These are phyloP conservation scores for Ciborinia camelliae DNA, from an alignment of 2,329 filamentous ascomycete species.

Conservation along the genomic window DNA sequence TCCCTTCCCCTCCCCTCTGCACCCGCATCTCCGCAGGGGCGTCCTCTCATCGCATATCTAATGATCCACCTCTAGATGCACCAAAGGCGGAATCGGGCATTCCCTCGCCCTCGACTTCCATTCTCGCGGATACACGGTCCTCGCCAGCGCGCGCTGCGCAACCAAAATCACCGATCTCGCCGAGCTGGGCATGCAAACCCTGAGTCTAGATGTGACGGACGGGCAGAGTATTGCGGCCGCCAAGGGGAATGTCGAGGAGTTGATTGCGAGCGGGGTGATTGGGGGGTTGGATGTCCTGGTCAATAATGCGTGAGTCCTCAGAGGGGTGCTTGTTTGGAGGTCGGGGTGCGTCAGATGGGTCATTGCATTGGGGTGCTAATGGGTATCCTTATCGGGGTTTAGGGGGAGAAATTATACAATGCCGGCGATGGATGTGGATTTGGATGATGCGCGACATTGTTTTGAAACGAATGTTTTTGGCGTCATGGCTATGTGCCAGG, in stretches of 20 bases:
- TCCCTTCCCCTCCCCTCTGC: background rate
- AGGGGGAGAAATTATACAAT: slow-evolving; percentile 31
- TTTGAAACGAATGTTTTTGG: slow-evolving; percentile 44
- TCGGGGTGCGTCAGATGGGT: too few species aligned
- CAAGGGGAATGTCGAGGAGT: slow-evolving; percentile 29
- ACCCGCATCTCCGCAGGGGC: background rate
- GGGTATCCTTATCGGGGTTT: background rate
- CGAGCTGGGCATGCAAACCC: slow-evolving; percentile 38
- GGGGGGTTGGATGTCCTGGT: slow-evolving; percentile 81
- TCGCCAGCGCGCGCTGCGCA: slow-evolving; percentile 42
- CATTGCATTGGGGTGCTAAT: slow-evolving; percentile 2
- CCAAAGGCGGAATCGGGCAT: slow-evolving; percentile 41
- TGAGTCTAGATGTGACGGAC: slow-evolving; percentile 44
- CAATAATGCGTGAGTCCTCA: slow-evolving; percentile 77
- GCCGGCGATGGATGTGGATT: slow-evolving; percentile 36
- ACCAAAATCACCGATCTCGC: slow-evolving; percentile 36
- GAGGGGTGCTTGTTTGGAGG: background rate
- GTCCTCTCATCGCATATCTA: background rate
- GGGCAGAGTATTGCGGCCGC: slow-evolving; percentile 27
- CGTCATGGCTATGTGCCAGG: slow-evolving; percentile 45
- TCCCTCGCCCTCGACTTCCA: slow-evolving; percentile 43
- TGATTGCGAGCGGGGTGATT: slow-evolving; percentile 47
- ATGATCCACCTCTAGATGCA: slow-evolving; percentile 24
- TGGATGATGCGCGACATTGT: slow-evolving; percentile 34
- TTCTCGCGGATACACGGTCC: slow-evolving; percentile 39